phyloP scores from a whole-genome alignment of 1,139 yeast species.

The Debaryomyces fabryi region DNA sequence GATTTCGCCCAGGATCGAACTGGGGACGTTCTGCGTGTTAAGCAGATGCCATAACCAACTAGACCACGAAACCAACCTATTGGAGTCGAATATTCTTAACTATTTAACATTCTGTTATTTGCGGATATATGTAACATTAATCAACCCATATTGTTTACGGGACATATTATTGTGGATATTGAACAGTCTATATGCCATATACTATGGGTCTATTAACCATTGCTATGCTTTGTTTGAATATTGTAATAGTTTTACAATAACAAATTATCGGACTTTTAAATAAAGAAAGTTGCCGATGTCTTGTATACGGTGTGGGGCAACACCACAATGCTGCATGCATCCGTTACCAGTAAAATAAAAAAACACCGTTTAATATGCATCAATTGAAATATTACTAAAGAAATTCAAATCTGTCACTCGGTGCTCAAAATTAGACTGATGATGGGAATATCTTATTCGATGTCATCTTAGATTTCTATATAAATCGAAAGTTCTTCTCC shows the following conservation, averaged over 20 bases:
- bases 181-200: not conserved
- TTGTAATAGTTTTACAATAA: not conserved
- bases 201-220: not conserved
- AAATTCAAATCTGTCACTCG: not conserved
- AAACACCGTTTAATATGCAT: not conserved
- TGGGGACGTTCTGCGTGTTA: slow-evolving; percentile 99
- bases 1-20: slow-evolving; percentile 45
- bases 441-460: not conserved
- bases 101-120: not conserved
- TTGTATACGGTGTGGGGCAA: slow-evolving; percentile 3
- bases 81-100: not conserved
- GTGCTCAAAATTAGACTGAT: not conserved
- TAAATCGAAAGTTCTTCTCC: not conserved
- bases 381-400: not conserved
- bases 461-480: not conserved
- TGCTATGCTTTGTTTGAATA: not conserved
- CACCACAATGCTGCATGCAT: slow-evolving; percentile 1
- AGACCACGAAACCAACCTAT: slow-evolving; percentile 69
- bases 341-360: not conserved
- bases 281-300: not conserved
- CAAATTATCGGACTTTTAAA: not conserved
- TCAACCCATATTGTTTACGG: not conserved
- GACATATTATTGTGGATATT: not conserved
- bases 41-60: slow-evolving; percentile 99
- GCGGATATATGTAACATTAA: not conserved